Evolutionary conservation across 2,329 filamentous ascomycete species (phyloP).

Genomic region (Neopestalotiopsis rosae): DNA sequence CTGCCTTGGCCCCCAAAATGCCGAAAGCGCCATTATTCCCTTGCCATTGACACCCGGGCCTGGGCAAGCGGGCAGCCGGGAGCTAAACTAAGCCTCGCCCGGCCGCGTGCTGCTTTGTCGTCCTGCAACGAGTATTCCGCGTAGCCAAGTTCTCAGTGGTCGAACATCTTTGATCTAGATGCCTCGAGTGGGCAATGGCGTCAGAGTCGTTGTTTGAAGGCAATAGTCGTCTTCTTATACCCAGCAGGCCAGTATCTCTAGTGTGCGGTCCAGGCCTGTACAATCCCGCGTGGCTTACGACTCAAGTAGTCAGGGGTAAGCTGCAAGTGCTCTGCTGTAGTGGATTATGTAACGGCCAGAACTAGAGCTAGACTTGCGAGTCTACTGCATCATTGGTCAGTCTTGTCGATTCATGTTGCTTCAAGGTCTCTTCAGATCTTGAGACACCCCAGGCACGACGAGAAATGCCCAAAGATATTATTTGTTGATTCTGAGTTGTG

Average conservation of each 20-base stretch:
- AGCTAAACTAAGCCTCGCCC: background rate
- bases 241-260: background rate
- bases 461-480: background rate
- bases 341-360: background rate
- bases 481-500: too few relatives aligned
- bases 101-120: background rate
- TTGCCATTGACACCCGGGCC: too few relatives aligned
- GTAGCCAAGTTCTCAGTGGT: background rate
- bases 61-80: background rate
- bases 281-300: background rate
- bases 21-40: background rate
- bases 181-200: background rate
- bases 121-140: background rate
- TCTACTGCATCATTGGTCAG: background rate
- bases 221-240: background rate
- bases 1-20: too few relatives aligned
- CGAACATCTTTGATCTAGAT: background rate
- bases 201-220: background rate
- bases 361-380: background rate
- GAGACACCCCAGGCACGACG: background rate
- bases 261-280: background rate
- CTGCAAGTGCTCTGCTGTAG: background rate
- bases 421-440: background rate
- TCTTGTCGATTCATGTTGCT: background rate
- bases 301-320: background rate